These are phyloP conservation scores for Coniochaeta sp. DNA, from an alignment of 2,329 filamentous ascomycete genomes.

Conservation along the genomic window DNA sequence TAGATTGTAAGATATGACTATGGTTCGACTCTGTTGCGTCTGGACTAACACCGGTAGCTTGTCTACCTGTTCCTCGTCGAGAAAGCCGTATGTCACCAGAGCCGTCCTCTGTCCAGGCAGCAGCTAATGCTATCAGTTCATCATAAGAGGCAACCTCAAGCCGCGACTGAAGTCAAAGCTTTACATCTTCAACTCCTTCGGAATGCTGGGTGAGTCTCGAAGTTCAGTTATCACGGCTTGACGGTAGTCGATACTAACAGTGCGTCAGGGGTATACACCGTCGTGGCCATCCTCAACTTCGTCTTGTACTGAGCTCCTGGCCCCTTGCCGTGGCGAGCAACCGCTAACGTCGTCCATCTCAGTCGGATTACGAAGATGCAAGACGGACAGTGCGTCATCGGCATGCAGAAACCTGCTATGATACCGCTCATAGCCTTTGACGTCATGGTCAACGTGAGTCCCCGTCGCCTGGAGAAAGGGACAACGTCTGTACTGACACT, in stretches of 20 bases:
- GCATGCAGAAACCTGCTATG: constrained; percentile 51
- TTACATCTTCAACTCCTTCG: constrained; percentile 55
- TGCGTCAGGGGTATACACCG: constrained; percentile 29
- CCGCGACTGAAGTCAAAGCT: constrained; percentile 47
- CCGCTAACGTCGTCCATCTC: not conserved
- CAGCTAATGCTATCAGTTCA: constrained; percentile 32
- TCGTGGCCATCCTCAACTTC: constrained; percentile 51
- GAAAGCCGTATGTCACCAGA: constrained; percentile 42
- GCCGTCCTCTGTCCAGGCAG: not conserved
- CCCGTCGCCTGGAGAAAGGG: not conserved
- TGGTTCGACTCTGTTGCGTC: no score
- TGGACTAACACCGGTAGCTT: constrained; percentile 25
- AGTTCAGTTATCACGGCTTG: not conserved
- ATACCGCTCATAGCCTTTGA: constrained; percentile 57
- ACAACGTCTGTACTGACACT: not conserved
- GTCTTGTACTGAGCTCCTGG: constrained; percentile 40
- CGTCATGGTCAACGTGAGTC: constrained; percentile 46
- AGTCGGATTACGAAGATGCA: constrained; percentile 52
- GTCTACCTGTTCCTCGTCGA: constrained; percentile 62
- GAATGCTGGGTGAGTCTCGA: constrained; percentile 39
- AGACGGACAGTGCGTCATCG: constrained; percentile 52
- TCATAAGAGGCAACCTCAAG: constrained; percentile 46
- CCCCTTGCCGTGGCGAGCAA: not conserved
- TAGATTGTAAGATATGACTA: not conserved
- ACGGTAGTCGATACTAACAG: not conserved